These are phyloP conservation scores for Fallopia convolvulus DNA, from an alignment of 148 eudicot genomes.

Conservation along the genomic window DNA sequence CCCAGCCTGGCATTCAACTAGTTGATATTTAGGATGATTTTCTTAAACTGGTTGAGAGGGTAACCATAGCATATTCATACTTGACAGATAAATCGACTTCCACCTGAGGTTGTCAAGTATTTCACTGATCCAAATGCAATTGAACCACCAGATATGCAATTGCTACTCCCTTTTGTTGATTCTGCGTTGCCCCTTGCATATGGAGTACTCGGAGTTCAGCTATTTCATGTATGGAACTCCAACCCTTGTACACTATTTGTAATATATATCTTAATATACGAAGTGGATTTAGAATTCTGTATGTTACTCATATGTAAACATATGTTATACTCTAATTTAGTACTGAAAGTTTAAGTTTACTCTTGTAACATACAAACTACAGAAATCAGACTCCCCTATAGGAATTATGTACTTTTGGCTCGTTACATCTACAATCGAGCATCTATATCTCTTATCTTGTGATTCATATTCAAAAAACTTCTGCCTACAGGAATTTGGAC, in stretches of 20 bases:
- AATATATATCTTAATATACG: background rate
- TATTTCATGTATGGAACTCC: slow-evolving; percentile 65
- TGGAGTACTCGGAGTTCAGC: slow-evolving; percentile 91
- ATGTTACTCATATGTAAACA: background rate
- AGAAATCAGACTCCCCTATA: background rate
- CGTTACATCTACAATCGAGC: background rate
- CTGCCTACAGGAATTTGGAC: slow-evolving; percentile 90
- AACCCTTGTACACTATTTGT: background rate
- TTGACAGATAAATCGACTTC: slow-evolving; percentile 84
- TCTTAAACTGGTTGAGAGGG: background rate
- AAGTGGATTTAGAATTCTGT: background rate
- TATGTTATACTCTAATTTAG: background rate
- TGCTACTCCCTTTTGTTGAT: slow-evolving; percentile 86
- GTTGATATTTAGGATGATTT: background rate
- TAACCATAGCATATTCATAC: background rate
- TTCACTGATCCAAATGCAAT: slow-evolving; percentile 95
- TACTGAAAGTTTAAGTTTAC: background rate
- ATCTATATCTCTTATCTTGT: background rate
- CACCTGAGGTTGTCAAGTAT: slow-evolving; percentile 93
- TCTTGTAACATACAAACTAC: background rate
- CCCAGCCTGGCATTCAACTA: background rate
- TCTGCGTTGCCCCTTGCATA: slow-evolving; percentile 92
- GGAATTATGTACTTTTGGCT: background rate
- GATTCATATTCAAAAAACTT: slow-evolving; percentile 25
- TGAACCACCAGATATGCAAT: slow-evolving; percentile 96